A percentile compares a stretch with the other conserved stretches of the same genome.
These are phyloP conservation scores for Aspergillus sp. DNA, from an alignment of 2,329 filamentous ascomycete species.

Conservation along the genomic window DNA sequence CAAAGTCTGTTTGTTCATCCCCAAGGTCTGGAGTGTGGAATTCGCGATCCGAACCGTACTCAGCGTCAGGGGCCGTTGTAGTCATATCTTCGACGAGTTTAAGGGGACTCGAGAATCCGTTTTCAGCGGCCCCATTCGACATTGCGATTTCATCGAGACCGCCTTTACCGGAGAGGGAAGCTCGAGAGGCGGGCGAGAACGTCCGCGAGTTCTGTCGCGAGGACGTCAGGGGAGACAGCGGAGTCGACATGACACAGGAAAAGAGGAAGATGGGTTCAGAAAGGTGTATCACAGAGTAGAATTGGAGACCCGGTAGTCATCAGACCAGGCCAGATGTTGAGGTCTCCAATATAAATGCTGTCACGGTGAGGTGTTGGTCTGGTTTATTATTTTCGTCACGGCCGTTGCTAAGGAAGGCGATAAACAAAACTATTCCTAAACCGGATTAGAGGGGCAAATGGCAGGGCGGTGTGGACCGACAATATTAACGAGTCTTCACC, in stretches of 20 bases:
- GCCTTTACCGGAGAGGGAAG: conserved; percentile 13
- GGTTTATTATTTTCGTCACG: conserved; percentile 21
- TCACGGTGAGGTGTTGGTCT: conserved; percentile 3
- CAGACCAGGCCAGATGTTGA: background rate
- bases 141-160: conserved; percentile 15
- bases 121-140: conserved; percentile 21
- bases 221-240: conserved; percentile 41
- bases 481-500: conserved; percentile 11
- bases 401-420: conserved; percentile 23
- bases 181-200: conserved; percentile 25
- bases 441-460: conserved; percentile 8
- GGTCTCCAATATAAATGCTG: conserved; percentile 1
- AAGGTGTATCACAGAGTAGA: background rate
- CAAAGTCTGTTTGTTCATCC: conserved; percentile 22
- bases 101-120: conserved; percentile 27
- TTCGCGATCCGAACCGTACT: conserved; percentile 16
- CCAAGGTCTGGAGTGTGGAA: conserved; percentile 16
- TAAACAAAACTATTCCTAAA: conserved; percentile 33
- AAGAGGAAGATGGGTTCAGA: background rate
- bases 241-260: conserved; percentile 35
- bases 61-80: conserved; percentile 7
- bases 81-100: conserved; percentile 17
- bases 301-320: background rate
- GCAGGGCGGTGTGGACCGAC: conserved; percentile 11
- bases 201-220: conserved; percentile 42